These are phyloP conservation scores for Barbarea vulgaris DNA, from an alignment of 345 rosid species.

Conservation along the genomic window DNA sequence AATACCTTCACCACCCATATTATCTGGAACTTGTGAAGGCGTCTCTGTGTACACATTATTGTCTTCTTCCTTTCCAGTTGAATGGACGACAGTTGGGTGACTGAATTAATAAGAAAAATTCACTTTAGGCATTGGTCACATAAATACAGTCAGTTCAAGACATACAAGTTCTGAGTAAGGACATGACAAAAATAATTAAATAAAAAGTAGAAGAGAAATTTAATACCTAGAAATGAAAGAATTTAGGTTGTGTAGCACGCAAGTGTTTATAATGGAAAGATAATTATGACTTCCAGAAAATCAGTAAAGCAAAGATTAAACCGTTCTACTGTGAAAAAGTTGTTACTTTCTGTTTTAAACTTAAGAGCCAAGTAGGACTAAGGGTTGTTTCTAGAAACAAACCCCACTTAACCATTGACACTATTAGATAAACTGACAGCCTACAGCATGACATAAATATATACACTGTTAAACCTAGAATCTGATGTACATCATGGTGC, in stretches of 20 bases:
- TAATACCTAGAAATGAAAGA: neutral
- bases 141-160: constrained; percentile 11
- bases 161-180: neutral
- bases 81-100: constrained; percentile 43
- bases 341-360: neutral
- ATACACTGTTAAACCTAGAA: neutral
- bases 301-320: neutral
- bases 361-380: neutral
- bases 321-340: neutral
- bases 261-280: neutral
- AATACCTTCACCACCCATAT: constrained; percentile 62
- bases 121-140: constrained; percentile 18
- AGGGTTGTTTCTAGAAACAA: neutral
- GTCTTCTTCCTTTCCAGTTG: constrained; percentile 56
- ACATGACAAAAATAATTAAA: neutral
- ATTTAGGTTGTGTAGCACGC: neutral
- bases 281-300: constrained; percentile 5
- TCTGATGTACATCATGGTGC: constrained; percentile 5
- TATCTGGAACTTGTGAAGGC: constrained; percentile 53
- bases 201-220: neutral
- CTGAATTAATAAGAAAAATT: constrained; percentile 41
- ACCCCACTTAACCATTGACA: neutral
- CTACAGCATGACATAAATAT: neutral
- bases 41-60: constrained; percentile 51
- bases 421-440: constrained; percentile 3